These are phyloP conservation scores for Chaetoceros tenuissimus DNA, from an alignment of 108 stramenopile genomes.

Conservation along the genomic window DNA sequence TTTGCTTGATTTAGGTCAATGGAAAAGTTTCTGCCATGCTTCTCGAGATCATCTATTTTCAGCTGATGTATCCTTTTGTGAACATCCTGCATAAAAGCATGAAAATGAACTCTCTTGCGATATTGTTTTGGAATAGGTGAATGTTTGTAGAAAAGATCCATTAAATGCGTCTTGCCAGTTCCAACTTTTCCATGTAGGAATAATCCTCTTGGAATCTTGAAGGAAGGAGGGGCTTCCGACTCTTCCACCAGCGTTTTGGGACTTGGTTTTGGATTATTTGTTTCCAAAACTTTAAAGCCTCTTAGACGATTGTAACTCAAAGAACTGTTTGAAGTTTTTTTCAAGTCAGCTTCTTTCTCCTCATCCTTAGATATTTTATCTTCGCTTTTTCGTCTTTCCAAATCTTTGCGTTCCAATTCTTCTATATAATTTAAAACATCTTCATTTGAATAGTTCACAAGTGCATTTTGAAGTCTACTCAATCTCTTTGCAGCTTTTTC, in stretches of 20 bases:
- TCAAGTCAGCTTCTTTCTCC: background rate
- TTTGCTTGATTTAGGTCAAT: slow-evolving; percentile 48
- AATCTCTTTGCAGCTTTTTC: slow-evolving; percentile 40
- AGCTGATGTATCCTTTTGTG: slow-evolving; percentile 72
- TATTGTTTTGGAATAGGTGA: slow-evolving; percentile 23
- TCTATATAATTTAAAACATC: background rate
- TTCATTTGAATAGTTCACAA: slow-evolving; percentile 32
- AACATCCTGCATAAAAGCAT: slow-evolving; percentile 89
- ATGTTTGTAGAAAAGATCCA: slow-evolving; percentile 84
- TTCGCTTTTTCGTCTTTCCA: slow-evolving; percentile 5
- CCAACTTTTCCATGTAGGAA: slow-evolving; percentile 92
- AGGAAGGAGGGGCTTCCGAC: slow-evolving; percentile 4
- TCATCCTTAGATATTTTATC: background rate
- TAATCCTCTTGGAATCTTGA: slow-evolving; percentile 63
- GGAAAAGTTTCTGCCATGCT: slow-evolving; percentile 51
- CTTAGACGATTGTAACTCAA: too few relatives aligned
- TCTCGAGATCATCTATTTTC: slow-evolving; percentile 51
- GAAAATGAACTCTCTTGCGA: slow-evolving; percentile 84
- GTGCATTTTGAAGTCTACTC: slow-evolving; percentile 34
- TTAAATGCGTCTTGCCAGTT: slow-evolving; percentile 93
- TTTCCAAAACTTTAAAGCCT: too few relatives aligned
- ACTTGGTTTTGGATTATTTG: background rate
- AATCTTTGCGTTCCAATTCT: background rate
- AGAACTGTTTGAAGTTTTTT: too few relatives aligned
- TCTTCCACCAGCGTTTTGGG: background rate